These are phyloP conservation scores for Salvia sclarea DNA, from an alignment of 305 asterid species.

Conservation along the genomic window DNA sequence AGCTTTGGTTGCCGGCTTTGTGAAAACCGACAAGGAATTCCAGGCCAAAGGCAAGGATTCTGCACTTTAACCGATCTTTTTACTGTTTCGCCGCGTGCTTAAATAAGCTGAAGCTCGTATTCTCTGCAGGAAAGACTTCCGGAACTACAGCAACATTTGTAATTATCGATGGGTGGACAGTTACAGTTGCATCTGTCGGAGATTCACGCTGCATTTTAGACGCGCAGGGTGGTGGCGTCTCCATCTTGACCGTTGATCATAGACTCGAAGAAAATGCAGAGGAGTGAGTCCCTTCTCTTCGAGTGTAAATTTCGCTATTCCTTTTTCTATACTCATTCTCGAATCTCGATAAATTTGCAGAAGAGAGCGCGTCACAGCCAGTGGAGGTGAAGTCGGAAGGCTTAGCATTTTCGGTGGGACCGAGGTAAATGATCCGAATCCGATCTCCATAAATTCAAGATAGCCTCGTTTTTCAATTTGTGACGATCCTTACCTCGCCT, in stretches of 20 bases:
- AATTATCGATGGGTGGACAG: conserved; percentile 83
- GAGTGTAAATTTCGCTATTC: background rate
- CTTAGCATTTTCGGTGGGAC: conserved; percentile 71
- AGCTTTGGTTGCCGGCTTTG: conserved; percentile 94
- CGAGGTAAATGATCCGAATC: conserved; percentile 51
- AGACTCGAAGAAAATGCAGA: conserved; percentile 88
- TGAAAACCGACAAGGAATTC: conserved; percentile 86
- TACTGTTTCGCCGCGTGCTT: background rate
- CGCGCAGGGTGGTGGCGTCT: conserved; percentile 65
- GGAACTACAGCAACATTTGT: conserved; percentile 93
- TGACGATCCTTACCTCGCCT: conserved; percentile 5
- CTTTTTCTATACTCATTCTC: background rate
- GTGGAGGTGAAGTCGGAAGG: conserved; percentile 93
- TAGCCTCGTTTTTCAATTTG: background rate
- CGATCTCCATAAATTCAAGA: background rate
- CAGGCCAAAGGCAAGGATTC: conserved; percentile 71
- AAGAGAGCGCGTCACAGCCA: conserved; percentile 76
- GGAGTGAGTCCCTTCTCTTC: conserved; percentile 50
- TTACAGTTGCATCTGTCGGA: conserved; percentile 88
- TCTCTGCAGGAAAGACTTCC: conserved; percentile 68
- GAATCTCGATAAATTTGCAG: conserved; percentile 49
- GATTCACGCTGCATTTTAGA: conserved; percentile 91
- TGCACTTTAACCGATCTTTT: background rate
- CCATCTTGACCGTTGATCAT: conserved; percentile 88
- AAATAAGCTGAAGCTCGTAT: conserved; percentile 16